Conservation (phyloP, 192 early-diverging fungal species). For the Endogone sp. region DNA sequence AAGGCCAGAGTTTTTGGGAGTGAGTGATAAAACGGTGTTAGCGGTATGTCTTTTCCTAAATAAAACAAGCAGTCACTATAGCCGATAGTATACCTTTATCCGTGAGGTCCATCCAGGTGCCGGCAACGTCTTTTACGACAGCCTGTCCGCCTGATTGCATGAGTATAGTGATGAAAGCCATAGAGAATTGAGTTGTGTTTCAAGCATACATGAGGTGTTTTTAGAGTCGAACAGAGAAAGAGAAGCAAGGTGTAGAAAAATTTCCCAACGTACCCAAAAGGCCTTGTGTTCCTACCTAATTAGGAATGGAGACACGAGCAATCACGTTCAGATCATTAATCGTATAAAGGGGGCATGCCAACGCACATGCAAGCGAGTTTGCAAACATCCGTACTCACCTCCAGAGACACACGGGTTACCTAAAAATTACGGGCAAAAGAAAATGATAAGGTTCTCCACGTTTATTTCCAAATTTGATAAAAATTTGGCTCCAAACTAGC, state of each 20-base stretch:
- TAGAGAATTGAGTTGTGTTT: constrained; percentile 45
- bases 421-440: not conserved
- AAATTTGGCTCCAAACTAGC: no score
- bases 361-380: not conserved
- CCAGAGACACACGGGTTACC: constrained; percentile 49
- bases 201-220: constrained; percentile 12
- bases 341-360: no score
- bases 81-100: constrained; percentile 66
- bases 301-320: not conserved
- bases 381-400: constrained; percentile 43
- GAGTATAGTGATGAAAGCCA: constrained; percentile 2
- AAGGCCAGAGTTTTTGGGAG: no score
- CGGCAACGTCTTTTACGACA: constrained; percentile 60
- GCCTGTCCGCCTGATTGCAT: constrained; percentile 44
- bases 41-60: no score
- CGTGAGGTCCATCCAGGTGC: constrained; percentile 71
- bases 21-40: no score
- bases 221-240: constrained; percentile 38
- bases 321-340: not conserved
- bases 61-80: no score
- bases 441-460: not conserved
- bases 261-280: not conserved
- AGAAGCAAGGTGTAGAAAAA: constrained; percentile 15
- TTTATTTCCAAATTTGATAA: no score
- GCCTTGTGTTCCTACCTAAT: not conserved